Conservation (phyloP, 1,284 basidiomycete species). For the Rugosomyces carneus region DNA sequence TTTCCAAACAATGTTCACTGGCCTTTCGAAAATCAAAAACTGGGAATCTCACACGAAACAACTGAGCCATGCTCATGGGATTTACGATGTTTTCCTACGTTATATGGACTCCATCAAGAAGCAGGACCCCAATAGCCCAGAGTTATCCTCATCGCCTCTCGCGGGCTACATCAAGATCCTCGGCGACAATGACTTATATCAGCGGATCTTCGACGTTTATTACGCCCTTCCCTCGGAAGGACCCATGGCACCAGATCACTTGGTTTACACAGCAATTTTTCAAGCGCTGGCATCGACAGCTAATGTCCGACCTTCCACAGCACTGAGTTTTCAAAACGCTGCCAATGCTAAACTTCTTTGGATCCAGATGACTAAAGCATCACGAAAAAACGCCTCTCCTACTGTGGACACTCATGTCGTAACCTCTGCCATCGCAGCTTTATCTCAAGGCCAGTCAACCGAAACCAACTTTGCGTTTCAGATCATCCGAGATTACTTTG, state of each 20-base stretch:
- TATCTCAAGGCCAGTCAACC: conserved; percentile 45
- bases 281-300: conserved; percentile 35
- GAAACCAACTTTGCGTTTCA: conserved; percentile 62
- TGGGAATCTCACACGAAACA: conserved; percentile 54
- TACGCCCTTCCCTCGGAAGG: conserved; percentile 55
- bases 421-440: conserved; percentile 41
- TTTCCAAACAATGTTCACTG: conserved; percentile 58
- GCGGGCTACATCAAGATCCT: conserved; percentile 60
- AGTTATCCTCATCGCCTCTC: conserved; percentile 42
- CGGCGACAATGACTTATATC: conserved; percentile 46
- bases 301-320: conserved; percentile 1
- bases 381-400: conserved; percentile 37
- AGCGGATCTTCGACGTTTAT: conserved; percentile 68
- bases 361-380: conserved; percentile 50
- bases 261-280: conserved; percentile 60
- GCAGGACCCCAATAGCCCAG: conserved; percentile 37
- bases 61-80: conserved; percentile 48
- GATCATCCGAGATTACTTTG: conserved; percentile 56
- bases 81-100: conserved; percentile 50
- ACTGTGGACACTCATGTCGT: conserved; percentile 48
- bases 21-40: conserved; percentile 49
- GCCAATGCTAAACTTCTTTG: conserved; percentile 63
- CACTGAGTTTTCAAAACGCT: conserved; percentile 30
- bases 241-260: conserved; percentile 46
- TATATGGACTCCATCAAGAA: conserved; percentile 43